A percentile compares a stretch with the other conserved stretches of the same genome.
These are phyloP conservation scores for Platanus orientalis DNA, from an alignment of 164 flowering plant genomes.

Conservation along the genomic window DNA sequence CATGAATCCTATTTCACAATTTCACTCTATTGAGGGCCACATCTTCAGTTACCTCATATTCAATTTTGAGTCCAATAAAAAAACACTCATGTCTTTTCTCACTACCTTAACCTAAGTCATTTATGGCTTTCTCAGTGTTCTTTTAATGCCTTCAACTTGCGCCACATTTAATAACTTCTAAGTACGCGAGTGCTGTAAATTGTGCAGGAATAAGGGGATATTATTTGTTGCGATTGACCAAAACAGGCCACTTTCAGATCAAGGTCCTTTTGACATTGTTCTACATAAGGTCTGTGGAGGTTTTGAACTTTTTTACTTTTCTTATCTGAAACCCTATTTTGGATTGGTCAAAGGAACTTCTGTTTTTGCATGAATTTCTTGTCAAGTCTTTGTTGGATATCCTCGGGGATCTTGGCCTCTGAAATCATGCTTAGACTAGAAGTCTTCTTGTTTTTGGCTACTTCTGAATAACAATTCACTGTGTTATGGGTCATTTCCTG, in stretches of 20 bases:
- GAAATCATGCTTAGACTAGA: neutral
- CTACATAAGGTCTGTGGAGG: constrained; percentile 53
- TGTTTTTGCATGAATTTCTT: neutral
- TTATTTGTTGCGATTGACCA: constrained; percentile 59
- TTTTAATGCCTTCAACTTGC: no score
- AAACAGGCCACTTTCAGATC: constrained; percentile 51
- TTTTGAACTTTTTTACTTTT: neutral
- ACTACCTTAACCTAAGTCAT: no score
- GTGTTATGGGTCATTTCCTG: neutral
- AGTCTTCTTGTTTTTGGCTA: neutral
- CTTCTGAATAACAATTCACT: neutral
- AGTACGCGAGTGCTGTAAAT: neutral
- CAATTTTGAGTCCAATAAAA: no score
- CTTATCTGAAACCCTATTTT: no score
- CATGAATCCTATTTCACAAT: no score
- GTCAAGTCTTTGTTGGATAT: neutral
- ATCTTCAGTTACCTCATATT: no score
- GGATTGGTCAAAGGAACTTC: neutral
- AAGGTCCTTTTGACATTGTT: constrained; percentile 69
- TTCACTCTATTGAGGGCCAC: no score
- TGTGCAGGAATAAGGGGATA: constrained; percentile 43
- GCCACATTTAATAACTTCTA: no score
- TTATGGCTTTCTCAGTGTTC: no score
- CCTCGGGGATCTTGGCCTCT: neutral
- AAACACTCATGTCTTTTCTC: no score